Conservation (phyloP, 31 red algal species). For the Odonthalia washingtoniensis region DNA sequence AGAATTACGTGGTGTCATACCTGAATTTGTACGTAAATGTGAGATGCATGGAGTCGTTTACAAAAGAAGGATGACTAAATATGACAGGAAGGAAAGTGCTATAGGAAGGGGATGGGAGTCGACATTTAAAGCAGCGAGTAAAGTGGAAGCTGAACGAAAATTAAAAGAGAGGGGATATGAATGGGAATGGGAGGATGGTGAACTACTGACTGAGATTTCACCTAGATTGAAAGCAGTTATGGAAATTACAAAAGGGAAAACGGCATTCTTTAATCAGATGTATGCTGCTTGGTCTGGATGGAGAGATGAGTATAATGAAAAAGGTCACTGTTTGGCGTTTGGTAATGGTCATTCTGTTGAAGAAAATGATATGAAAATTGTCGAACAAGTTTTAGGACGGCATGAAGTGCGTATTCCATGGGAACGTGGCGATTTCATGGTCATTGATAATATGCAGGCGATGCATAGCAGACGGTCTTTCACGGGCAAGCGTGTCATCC, state of each 20-base stretch:
- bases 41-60: slow-evolving; percentile 65
- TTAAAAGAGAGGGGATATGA: slow-evolving; percentile 50
- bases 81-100: slow-evolving; percentile 63
- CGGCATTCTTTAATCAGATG: slow-evolving; percentile 75
- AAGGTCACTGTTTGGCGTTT: slow-evolving; percentile 52
- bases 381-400: slow-evolving; percentile 37
- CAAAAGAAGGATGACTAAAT: slow-evolving; percentile 65
- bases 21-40: slow-evolving; percentile 61
- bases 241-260: slow-evolving; percentile 24
- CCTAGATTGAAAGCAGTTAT: slow-evolving; percentile 52
- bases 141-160: slow-evolving; percentile 39
- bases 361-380: slow-evolving; percentile 38
- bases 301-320: slow-evolving; percentile 84
- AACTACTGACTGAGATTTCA: slow-evolving; percentile 54
- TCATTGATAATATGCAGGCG: slow-evolving; percentile 81
- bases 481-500: slow-evolving; percentile 54
- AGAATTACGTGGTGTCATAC: slow-evolving; percentile 32
- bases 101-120: slow-evolving; percentile 83
- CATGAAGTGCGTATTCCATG: slow-evolving; percentile 64
- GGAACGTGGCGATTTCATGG: slow-evolving; percentile 74
- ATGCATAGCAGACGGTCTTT: slow-evolving; percentile 74
- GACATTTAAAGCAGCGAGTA: slow-evolving; percentile 50
- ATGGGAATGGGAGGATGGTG: slow-evolving; percentile 49
- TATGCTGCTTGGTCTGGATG: slow-evolving; percentile 78
- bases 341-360: slow-evolving; percentile 60